Base-by-base conservation (phyloP, 2,329 filamentous ascomycete genomes). In the Cladosporium sp. region DNA sequence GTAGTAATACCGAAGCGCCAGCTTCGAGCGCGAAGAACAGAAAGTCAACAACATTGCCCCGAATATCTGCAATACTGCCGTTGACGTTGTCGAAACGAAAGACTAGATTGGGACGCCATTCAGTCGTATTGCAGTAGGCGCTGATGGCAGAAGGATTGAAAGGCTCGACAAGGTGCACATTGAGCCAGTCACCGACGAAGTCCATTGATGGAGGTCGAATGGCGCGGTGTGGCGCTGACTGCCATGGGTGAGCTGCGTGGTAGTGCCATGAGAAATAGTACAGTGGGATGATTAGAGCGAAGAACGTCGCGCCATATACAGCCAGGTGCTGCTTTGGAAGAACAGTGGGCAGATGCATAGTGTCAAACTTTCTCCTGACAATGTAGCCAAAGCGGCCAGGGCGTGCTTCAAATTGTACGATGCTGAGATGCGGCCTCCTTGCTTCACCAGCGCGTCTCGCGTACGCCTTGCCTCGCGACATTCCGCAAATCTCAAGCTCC, bases 21-120 rank as follows among this genome's bases (percentile, higher is more conserved):
- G 72, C 70, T 62, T 75, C 71, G 27, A 76, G 74, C 12, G 71
- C 72, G 45, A 72, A 68, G 38, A 72, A 67, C 18, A 77, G 58
- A 58, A 74, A 76, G 51, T 69, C 69, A 45, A 76, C 59, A 30
- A 72, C 62, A n/a, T 68, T 69, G 54, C 73, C 73, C 51, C 72
- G 69, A 15, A 75, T 68, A 45, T 69, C 66, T 5, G 65, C 71
- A n/a, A 77, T 57, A 4, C 71, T 72, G 3, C 72, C 75, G 2
- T 69, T 62, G 5, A 67, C 63, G n/a, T 69, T 63, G 15, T 70
- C 69, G 51, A 75, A 74, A 16, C 68, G 66, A 57, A 76, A 66
- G 16, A 76, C 60, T 32, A 76, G 57, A 3, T 68, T 69, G 1
- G 65, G 61, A 1, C 62, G 66, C 72, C 73, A 76, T 15, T 50